These are phyloP conservation scores for Acanthamoeba lenticulata DNA, from an alignment of 208 protist species.

Conservation along the genomic window DNA sequence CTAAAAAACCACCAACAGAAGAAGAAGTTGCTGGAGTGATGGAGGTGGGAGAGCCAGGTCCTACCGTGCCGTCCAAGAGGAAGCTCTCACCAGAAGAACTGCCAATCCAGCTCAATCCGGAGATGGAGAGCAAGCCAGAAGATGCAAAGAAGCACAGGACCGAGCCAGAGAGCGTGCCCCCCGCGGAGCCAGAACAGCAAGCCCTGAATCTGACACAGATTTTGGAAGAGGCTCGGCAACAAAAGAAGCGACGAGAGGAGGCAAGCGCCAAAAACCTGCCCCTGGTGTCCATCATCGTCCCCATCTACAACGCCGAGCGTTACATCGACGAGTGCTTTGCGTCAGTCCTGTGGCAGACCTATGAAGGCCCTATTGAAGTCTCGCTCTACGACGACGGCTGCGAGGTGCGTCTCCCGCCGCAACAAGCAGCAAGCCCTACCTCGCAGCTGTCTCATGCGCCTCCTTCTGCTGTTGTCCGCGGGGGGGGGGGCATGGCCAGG, in stretches of 20 bases:
- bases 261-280: not conserved
- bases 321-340: constrained; percentile 45
- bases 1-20: too few species aligned
- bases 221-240: not conserved
- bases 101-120: too few species aligned
- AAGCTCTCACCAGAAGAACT: too few species aligned
- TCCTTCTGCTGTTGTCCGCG: too few species aligned
- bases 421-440: too few species aligned
- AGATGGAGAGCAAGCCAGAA: not conserved
- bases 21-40: too few species aligned
- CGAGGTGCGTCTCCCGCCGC: not conserved
- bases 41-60: too few species aligned
- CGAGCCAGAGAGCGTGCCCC: not conserved
- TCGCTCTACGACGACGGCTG: constrained; percentile 66
- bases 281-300: constrained; percentile 38
- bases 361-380: constrained; percentile 46
- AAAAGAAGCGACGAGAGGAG: not conserved
- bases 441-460: too few species aligned
- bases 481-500: not conserved
- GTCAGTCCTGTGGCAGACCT: constrained; percentile 36
- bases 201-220: not conserved
- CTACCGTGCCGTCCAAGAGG: too few species aligned
- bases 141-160: not conserved
- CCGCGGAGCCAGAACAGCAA: not conserved
- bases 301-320: constrained; percentile 59